Conservation (phyloP, 805 yeast genomes). For the Starmerella stellata region DNA sequence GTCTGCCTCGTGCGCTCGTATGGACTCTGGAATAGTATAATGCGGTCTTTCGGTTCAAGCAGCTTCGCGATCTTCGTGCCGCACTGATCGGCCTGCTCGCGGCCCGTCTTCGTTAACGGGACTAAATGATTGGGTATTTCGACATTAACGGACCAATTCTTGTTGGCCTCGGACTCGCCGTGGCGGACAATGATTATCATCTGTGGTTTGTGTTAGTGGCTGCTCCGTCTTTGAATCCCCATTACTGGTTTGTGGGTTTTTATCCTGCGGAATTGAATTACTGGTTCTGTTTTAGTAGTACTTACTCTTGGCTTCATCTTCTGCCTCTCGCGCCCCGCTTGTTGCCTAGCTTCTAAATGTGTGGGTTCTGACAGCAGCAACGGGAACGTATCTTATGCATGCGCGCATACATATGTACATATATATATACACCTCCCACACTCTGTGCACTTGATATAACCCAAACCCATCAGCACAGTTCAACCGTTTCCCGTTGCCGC, state of each 20-base stretch:
- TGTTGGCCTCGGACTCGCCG: conserved; percentile 85
- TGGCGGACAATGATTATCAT: conserved; percentile 69
- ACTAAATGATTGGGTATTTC: conserved; percentile 66
- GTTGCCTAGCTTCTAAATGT: too few species aligned
- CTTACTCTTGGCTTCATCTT: conserved; percentile 14
- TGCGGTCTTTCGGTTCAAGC: conserved; percentile 33
- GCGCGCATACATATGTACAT: too few species aligned
- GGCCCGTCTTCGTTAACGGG: conserved; percentile 54
- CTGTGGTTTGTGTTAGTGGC: conserved; percentile 19
- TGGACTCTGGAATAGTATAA: conserved; percentile 73
- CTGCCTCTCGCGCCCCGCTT: too few species aligned
- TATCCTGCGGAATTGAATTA: too few species aligned
- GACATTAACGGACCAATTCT: conserved; percentile 63
- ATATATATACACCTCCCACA: too few species aligned
- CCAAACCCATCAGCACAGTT: too few species aligned
- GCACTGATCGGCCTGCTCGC: conserved; percentile 26
- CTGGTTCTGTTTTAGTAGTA: too few species aligned
- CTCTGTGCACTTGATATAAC: too few species aligned
- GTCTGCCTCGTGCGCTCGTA: conserved; percentile 74
- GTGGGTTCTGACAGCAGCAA: too few species aligned
- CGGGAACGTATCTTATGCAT: too few species aligned
- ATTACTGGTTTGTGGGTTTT: background rate
- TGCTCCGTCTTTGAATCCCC: conserved; percentile 1
- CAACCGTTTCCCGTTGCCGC: too few species aligned
- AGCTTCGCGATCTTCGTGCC: conserved; percentile 23